Percentiles rank a stretch among this genome's conserved stretches.
Conservation (phyloP, 768 basidiomycete genomes). For the Tricholoma sp. region DNA sequence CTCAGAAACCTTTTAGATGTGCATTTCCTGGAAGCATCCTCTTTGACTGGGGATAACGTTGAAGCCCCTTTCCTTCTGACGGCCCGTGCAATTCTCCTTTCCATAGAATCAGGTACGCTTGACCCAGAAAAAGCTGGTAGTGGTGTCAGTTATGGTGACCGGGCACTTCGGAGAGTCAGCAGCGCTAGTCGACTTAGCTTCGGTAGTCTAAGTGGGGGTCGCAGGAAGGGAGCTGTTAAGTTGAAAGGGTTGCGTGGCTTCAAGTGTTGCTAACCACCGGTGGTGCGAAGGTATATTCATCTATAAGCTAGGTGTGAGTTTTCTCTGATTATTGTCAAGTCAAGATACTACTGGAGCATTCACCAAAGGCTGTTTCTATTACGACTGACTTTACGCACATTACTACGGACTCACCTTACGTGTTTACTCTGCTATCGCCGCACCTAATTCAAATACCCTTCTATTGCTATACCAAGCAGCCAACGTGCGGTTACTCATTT, state of each 20-base stretch:
- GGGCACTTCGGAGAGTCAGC: conserved; percentile 85
- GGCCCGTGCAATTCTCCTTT: conserved; percentile 81
- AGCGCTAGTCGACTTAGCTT: conserved; percentile 88
- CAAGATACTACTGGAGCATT: not conserved
- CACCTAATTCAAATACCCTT: conserved; percentile 27
- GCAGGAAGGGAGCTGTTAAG: conserved; percentile 55
- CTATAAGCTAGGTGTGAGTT: not conserved
- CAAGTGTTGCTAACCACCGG: conserved; percentile 55
- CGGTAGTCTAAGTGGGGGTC: conserved; percentile 70
- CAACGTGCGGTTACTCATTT: conserved; percentile 5
- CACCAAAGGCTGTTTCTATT: not conserved
- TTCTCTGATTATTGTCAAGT: not conserved
- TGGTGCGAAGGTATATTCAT: not conserved
- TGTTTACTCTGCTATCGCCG: conserved; percentile 1
- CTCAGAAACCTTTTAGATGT: conserved; percentile 50
- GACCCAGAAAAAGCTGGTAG: conserved; percentile 94
- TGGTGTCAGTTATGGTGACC: conserved; percentile 95
- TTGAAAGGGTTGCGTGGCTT: conserved; percentile 58
- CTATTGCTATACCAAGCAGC: conserved; percentile 28
- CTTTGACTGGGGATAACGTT: conserved; percentile 87
- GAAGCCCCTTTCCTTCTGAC: conserved; percentile 89
- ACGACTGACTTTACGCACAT: not conserved
- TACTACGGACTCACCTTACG: conserved; percentile 1
- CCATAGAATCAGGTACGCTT: conserved; percentile 85
- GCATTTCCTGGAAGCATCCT: conserved; percentile 92